Conservation (phyloP, 1,284 basidiomycete genomes). For the Neonothopanus nambi region DNA sequence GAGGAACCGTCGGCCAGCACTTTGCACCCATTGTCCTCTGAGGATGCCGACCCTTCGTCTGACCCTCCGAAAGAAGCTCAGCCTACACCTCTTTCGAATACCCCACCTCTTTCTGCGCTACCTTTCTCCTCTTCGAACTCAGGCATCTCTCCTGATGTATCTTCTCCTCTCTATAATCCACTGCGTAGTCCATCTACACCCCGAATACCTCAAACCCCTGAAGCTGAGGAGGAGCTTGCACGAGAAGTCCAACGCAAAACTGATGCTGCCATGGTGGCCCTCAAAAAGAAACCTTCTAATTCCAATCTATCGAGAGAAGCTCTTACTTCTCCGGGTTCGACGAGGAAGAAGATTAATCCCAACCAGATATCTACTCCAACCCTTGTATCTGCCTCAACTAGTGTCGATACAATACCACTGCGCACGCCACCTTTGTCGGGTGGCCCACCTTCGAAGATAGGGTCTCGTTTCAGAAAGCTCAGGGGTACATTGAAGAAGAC, state of each 20-base stretch:
- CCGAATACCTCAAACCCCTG: constrained; percentile 38
- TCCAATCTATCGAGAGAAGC: constrained; percentile 45
- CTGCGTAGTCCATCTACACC: constrained; percentile 41
- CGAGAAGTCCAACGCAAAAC: constrained; percentile 69
- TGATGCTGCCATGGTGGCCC: constrained; percentile 67
- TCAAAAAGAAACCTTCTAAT: constrained; percentile 60
- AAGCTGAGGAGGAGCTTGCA: constrained; percentile 54
- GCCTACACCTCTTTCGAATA: not conserved
- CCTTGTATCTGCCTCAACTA: constrained; percentile 72
- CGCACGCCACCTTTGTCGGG: constrained; percentile 43
- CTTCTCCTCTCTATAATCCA: constrained; percentile 25
- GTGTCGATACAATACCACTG: constrained; percentile 72
- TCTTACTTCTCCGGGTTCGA: constrained; percentile 35
- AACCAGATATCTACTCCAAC: constrained; percentile 74
- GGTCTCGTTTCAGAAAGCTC: constrained; percentile 69
- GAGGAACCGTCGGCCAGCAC: not conserved
- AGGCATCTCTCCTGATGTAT: constrained; percentile 27
- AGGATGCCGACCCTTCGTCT: not conserved
- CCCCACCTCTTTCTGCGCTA: constrained; percentile 8
- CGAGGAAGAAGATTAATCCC: constrained; percentile 64
- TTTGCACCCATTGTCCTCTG: not conserved
- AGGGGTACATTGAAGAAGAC: constrained; percentile 71
- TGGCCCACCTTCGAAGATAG: constrained; percentile 47
- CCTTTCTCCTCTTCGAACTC: constrained; percentile 18
- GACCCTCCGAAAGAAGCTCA: not conserved